These are phyloP conservation scores for Fistulinella cinereoalba DNA, from an alignment of 1,284 basidiomycete genomes.

Conservation along the genomic window DNA sequence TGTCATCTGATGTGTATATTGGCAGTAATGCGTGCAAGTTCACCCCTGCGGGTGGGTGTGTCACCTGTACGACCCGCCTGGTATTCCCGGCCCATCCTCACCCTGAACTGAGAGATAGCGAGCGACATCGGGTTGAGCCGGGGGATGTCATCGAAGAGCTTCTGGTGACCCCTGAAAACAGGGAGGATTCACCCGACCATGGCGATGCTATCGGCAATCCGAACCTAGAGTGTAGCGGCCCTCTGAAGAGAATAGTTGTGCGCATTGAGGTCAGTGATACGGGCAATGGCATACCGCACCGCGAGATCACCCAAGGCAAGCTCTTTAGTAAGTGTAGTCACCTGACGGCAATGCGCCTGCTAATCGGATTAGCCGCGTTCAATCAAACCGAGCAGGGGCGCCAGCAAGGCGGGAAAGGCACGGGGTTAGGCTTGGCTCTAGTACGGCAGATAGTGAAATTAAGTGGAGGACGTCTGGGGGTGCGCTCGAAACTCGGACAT, in stretches of 20 bases:
- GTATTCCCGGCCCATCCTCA: slow-evolving; percentile 35
- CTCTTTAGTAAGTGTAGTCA: slow-evolving; percentile 61
- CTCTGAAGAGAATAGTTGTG: slow-evolving; percentile 64
- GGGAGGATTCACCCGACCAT: not conserved
- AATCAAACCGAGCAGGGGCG: slow-evolving; percentile 80
- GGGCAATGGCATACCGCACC: slow-evolving; percentile 69
- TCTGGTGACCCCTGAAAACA: slow-evolving; percentile 11
- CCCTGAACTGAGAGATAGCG: slow-evolving; percentile 12
- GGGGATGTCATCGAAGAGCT: slow-evolving; percentile 20
- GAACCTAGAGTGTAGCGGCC: slow-evolving; percentile 20
- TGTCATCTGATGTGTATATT: slow-evolving; percentile 1
- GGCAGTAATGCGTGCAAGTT: slow-evolving; percentile 76
- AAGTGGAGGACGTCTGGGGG: slow-evolving; percentile 77
- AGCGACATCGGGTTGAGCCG: slow-evolving; percentile 4
- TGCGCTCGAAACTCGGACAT: slow-evolving; percentile 55
- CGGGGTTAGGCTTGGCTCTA: slow-evolving; percentile 82
- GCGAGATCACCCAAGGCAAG: slow-evolving; percentile 72
- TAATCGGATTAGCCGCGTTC: slow-evolving; percentile 53
- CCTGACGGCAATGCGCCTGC: not conserved
- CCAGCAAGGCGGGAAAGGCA: slow-evolving; percentile 86
- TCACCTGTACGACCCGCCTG: slow-evolving; percentile 60
- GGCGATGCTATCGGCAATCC: not conserved
- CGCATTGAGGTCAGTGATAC: slow-evolving; percentile 82
- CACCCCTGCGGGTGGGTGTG: slow-evolving; percentile 68
- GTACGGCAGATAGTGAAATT: slow-evolving; percentile 89